Evolutionary conservation across 225 moss, liverwort and hornwort genomes (phyloP), one percentile per base, ranked within the genome.

Genomic region (Lunularia cruciata): DNA sequence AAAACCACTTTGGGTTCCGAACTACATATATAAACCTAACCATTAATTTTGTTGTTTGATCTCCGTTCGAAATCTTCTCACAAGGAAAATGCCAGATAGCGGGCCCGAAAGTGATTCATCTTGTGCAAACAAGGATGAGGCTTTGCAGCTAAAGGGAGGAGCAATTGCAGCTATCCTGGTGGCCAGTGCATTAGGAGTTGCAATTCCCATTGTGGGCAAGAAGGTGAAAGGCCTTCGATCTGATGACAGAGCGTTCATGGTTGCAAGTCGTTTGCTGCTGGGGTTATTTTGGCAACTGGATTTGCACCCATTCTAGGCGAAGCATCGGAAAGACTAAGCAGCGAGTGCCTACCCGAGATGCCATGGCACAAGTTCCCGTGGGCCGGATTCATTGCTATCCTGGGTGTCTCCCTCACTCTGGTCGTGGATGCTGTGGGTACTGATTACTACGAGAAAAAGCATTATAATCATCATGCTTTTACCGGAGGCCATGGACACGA

Each of bases 221-320:
- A 76, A 82, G 6, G 69, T 78, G 47, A 73, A 66, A 16, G 81
- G 75, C 67, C 79, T 95, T 0, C 72, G 78, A 30, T 75, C 77
- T 2, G 83, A 92, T 55, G 86, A 92, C 6, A 86, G 84, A 6
- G 67, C 85, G 3, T 95, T 95, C 61, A 83, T 92, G 58, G 36
- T 90, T 0, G 75, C 74, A 95, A 88, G 68, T 86, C 88, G 8
- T 94, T 94, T 32, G 94, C 94, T 38, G 94, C 94, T 20, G 94
- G 94, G 0, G 94, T 95, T 15, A 87, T 95, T 65, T 72, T 95
- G 20, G 88, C 89, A 11, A 92, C 94, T 0, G 90, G 78, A 4
- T 91, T 91, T 39, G 90, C 88, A 72, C 90, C 77, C 74, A 90
- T 96, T 76, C 40, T 96, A 26, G 92, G 90, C 0, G 58, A 76